Evolutionary conservation across 257 asterid species (phyloP).

Genomic region (Lavandula angustifolia): DNA sequence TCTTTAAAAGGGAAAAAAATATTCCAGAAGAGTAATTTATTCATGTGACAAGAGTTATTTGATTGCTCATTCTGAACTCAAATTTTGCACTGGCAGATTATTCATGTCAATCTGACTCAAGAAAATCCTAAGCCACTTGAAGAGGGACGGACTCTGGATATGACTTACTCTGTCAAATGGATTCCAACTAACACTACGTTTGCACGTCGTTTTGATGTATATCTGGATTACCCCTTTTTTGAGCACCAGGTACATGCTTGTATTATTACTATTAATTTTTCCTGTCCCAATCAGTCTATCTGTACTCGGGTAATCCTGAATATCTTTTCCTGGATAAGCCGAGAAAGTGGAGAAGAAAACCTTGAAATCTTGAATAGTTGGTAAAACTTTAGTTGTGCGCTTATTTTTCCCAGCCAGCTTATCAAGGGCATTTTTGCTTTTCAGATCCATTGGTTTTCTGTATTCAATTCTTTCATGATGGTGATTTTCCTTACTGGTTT

Average conservation of each 20-base stretch:
- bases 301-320: background rate
- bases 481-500: slow-evolving; percentile 95
- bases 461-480: slow-evolving; percentile 98
- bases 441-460: slow-evolving; percentile 99
- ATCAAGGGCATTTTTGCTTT: slow-evolving; percentile 30
- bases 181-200: slow-evolving; percentile 69
- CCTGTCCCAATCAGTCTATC: slow-evolving; percentile 6
- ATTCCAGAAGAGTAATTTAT: background rate
- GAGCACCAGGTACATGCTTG: slow-evolving; percentile 87
- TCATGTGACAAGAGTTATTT: slow-evolving; percentile 25
- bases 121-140: slow-evolving; percentile 80
- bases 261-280: background rate
- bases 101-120: slow-evolving; percentile 94
- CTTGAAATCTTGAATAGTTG: slow-evolving; percentile 3
- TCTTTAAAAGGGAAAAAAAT: slow-evolving; percentile 1
- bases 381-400: background rate
- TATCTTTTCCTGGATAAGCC: slow-evolving; percentile 6
- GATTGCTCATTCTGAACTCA: slow-evolving; percentile 31
- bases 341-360: slow-evolving; percentile 9
- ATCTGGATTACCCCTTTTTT: slow-evolving; percentile 94
- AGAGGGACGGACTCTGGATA: slow-evolving; percentile 65
- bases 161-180: slow-evolving; percentile 97
- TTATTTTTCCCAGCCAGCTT: slow-evolving; percentile 27
- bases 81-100: slow-evolving; percentile 56
- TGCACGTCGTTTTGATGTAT: slow-evolving; percentile 94